Evolutionary conservation across 768 basidiomycete species (phyloP), one percentile per base, ranked within the genome.

Genomic region (Mrakia frigida): DNA sequence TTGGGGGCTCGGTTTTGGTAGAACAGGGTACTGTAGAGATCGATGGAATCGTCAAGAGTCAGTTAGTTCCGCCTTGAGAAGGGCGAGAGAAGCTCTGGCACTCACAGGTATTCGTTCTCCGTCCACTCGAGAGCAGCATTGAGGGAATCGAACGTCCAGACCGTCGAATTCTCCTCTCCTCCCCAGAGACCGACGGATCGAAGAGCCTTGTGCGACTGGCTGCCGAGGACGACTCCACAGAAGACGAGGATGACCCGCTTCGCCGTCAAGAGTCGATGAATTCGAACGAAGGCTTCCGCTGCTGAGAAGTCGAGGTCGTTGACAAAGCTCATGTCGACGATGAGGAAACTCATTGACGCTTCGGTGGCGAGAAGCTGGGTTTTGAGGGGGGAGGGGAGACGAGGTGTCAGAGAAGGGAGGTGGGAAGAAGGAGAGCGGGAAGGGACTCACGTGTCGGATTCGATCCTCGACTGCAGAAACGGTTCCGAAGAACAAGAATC

Each of bases 81-180:
- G 10, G 23, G 23, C 2, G 16, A 21, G 18, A 39, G 50, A 61
- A 23, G 13, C n/a, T 4, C 0, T 31, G 61, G 11, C 91, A 91
- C 90, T 73, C 87, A 88, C 78, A 98, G 81, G 84, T 97, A 97
- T 0, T 89, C 91, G 83, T 98, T 98, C 84, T 98, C 94, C 0
- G 93, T 95, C 94, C 94, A 96, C 83, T 98, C 96, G 86, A 98
- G 88, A 0, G 93, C 95, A 78, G 97, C 93, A 79, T 91, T 94
- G 80, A 94, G 86, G 10, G 88, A 89, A 74, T 86, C 86, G 80
- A 97, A 94, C 21, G 97, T 93, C 7, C 89, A 87, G 16, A 81
- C 80, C 59, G 72, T 74, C 0, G 88, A 87, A 33, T 89, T 87
- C n/a, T 89, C 81, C 39, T 82, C 88, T 53, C 83, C 83, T 7